Evolutionary conservation across 1,139 yeast species (phyloP).

Genomic region (Pichia sp.): DNA sequence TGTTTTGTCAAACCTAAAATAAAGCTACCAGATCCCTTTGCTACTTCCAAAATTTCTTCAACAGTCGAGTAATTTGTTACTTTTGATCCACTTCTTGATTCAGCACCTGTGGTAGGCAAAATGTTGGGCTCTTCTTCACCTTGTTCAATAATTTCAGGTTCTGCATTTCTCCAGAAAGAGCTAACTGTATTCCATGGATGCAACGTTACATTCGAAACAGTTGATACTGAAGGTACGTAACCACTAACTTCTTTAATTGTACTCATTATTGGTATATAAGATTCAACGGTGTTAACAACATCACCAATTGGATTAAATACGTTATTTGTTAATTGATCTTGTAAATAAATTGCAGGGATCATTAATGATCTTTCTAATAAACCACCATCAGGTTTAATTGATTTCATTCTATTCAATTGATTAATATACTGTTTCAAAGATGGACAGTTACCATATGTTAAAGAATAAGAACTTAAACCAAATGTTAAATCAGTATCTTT

Average conservation of each 20-base stretch:
- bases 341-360: slow-evolving; percentile 24
- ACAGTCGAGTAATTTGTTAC: slow-evolving; percentile 1
- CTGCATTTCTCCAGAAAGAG: slow-evolving; percentile 3
- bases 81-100: slow-evolving; percentile 1
- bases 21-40: slow-evolving; percentile 19
- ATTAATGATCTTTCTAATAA: slow-evolving; percentile 24
- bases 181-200: slow-evolving; percentile 8
- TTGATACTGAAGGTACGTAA: slow-evolving; percentile 5
- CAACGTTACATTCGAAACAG: slow-evolving; percentile 2
- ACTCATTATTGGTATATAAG: slow-evolving; percentile 15
- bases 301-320: slow-evolving; percentile 26
- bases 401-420: slow-evolving; percentile 15
- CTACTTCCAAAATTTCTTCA: slow-evolving; percentile 12
- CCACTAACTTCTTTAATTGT: neutral
- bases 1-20: slow-evolving; percentile 21
- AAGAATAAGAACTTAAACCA: slow-evolving; percentile 25
- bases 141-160: neutral
- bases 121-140: neutral
- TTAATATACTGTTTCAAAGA: slow-evolving; percentile 20
- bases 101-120: neutral
- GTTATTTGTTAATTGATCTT: slow-evolving; percentile 21
- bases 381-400: slow-evolving; percentile 19
- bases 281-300: slow-evolving; percentile 21
- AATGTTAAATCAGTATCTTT: slow-evolving; percentile 25
- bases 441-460: slow-evolving; percentile 23